These are phyloP conservation scores for Xylaria sp. DNA, from an alignment of 2,329 filamentous ascomycete species.

Conservation along the genomic window DNA sequence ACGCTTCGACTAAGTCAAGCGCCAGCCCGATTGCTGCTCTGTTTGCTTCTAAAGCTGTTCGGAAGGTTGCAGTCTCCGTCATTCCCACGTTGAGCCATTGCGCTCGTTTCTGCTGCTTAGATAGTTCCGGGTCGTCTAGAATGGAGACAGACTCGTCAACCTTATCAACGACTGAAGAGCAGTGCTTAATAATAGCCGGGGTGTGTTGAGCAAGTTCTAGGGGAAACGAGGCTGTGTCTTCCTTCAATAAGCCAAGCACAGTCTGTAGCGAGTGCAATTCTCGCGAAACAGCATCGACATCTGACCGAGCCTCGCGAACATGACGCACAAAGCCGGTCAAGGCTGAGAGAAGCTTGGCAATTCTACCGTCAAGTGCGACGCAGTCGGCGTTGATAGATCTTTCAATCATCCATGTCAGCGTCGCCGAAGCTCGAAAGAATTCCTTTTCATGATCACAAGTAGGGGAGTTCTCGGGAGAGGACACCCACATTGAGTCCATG, in stretches of 20 bases:
- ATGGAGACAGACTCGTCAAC: slow-evolving; percentile 50
- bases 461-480: slow-evolving; percentile 28
- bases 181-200: slow-evolving; percentile 51
- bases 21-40: slow-evolving; percentile 53
- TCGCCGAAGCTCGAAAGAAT: slow-evolving; percentile 41
- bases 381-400: slow-evolving; percentile 54
- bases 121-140: slow-evolving; percentile 47
- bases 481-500: slow-evolving; percentile 46
- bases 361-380: slow-evolving; percentile 50
- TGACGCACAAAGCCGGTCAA: slow-evolving; percentile 53
- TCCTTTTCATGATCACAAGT: slow-evolving; percentile 25
- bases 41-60: slow-evolving; percentile 52
- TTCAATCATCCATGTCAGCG: slow-evolving; percentile 43
- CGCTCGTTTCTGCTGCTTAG: slow-evolving; percentile 51
- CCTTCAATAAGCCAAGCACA: slow-evolving; percentile 52
- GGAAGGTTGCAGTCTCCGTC: slow-evolving; percentile 48
- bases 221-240: slow-evolving; percentile 53
- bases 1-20: slow-evolving; percentile 55
- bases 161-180: slow-evolving; percentile 51
- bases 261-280: slow-evolving; percentile 56
- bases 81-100: slow-evolving; percentile 52
- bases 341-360: slow-evolving; percentile 48
- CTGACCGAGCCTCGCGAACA: slow-evolving; percentile 54
- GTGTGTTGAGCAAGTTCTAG: slow-evolving; percentile 51
- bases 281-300: slow-evolving; percentile 53